Evolutionary conservation across 2,329 filamentous ascomycete species (phyloP), one percentile per base, ranked within the genome.

Genomic region (Emmonsiellopsis sp.): DNA sequence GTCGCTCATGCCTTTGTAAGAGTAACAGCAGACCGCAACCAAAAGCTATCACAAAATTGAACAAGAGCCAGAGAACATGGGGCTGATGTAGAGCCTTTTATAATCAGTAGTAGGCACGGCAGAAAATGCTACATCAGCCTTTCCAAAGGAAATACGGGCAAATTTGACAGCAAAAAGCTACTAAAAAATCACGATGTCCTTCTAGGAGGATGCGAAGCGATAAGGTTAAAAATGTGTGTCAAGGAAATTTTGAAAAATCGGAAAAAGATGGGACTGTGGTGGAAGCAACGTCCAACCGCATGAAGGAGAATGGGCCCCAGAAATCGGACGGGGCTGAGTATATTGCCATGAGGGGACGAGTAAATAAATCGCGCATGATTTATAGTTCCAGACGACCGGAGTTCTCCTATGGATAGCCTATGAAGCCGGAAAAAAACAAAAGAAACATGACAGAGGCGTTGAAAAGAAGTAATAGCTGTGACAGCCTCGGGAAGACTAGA

Each of bases 1-100:
- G 44, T 50, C 54, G 5, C 42, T 43, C 54, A 44, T 55, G 15
- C 45, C 35, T 26, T n/a, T 26, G 50, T 15, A 32, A 40, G n/a
- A 37, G 46, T 42, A 32, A n/a, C 16, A 45, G 10, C 30, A 45
- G 20, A 52, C 8, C 11, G 16, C 13, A 30, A 38, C 13, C 20
- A 42, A 45, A 37, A 34, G 13, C 46, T 52, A 52, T 50, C 32
- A 43, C 35, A 40, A 30, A 15, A 49, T 16, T 50, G 13, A 45
- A 32, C 35, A 30, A 26, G 31, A 35, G 15, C n/a, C 2, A 20
- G 34, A 26, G 15, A 37, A 13, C 16, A 48, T 8, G 32, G 45
- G 45, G 15, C n/a, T 37, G n/a, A 20, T 11, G n/a, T 11, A 48
- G 15, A 15, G 35, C 31, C 45, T 37, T 48, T 48, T 48, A 48